Percentiles rank a stretch among this genome's conserved stretches.
Conservation (phyloP, 177 flowering plant species). For the Vitis hybrid region DNA sequence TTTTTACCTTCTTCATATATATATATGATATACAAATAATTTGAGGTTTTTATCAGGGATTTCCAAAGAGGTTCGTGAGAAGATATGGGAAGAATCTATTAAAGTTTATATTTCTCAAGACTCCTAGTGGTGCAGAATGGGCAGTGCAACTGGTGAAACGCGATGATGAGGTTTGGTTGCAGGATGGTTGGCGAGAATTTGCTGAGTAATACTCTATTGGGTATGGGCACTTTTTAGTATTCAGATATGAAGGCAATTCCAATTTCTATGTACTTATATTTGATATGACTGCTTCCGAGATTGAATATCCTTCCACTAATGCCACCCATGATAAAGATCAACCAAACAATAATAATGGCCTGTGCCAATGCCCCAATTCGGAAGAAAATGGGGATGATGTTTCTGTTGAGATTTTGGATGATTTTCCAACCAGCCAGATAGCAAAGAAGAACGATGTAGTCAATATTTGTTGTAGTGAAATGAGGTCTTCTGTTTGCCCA, state of each 20-base stretch:
- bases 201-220: conserved; percentile 7
- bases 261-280: conserved; percentile 20
- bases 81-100: conserved; percentile 1
- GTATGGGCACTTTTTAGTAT: conserved; percentile 8
- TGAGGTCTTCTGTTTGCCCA: no score
- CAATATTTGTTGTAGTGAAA: background rate
- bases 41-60: background rate
- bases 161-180: conserved; percentile 13
- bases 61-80: conserved; percentile 8
- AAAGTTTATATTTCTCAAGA: background rate
- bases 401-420: conserved; percentile 7
- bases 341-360: no score
- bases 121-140: conserved; percentile 8
- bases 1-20: background rate
- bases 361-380: no score
- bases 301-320: conserved; percentile 8
- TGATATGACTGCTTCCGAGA: conserved; percentile 15
- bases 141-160: background rate
- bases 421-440: background rate
- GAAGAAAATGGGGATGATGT: background rate
- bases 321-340: background rate
- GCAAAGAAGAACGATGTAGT: no score
- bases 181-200: conserved; percentile 16
- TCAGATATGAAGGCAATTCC: conserved; percentile 11
- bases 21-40: background rate